A percentile compares a stretch with the other conserved stretches of the same genome.
These are phyloP conservation scores for Posidonia australis DNA, from an alignment of 106 monocot genomes.

Conservation along the genomic window DNA sequence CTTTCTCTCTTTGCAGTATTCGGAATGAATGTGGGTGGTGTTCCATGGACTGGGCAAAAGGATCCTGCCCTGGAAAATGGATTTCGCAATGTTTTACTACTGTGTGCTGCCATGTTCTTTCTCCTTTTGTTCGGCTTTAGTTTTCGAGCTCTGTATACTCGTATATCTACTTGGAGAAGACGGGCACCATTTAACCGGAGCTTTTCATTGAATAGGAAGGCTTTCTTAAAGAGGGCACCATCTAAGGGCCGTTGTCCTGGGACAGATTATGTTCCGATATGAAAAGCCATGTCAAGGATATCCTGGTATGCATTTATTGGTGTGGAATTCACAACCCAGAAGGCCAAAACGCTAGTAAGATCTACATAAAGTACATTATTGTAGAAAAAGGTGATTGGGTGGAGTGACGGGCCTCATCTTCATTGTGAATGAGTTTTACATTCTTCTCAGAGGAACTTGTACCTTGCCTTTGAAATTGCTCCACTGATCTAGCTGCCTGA, in stretches of 20 bases:
- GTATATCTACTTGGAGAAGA: conserved; percentile 39
- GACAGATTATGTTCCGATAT: conserved; percentile 24
- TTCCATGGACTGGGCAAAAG: conserved; percentile 73
- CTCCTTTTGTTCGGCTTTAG: conserved; percentile 50
- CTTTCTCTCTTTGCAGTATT: conserved; percentile 48
- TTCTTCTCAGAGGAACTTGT: too few species aligned
- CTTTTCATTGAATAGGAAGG: conserved; percentile 45
- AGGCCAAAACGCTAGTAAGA: too few species aligned
- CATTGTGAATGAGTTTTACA: too few species aligned
- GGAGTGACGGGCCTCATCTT: too few species aligned
- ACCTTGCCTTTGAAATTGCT: too few species aligned
- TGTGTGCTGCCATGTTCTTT: conserved; percentile 54
- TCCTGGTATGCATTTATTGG: too few species aligned
- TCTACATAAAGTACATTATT: too few species aligned
- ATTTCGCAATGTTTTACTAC: conserved; percentile 64
- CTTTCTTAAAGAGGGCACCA: conserved; percentile 27
- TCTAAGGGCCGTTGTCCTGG: conserved; percentile 13
- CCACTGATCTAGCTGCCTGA: too few species aligned
- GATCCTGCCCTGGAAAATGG: conserved; percentile 47
- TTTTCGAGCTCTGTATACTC: conserved; percentile 52
- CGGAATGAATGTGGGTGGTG: conserved; percentile 97
- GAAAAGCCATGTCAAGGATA: neutral
- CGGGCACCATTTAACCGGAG: conserved; percentile 23
- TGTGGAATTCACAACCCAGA: too few species aligned
- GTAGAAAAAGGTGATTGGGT: too few species aligned